Evolutionary conservation across 177 flowering plant species (phyloP).

Genomic region (Vitis hybrid): DNA sequence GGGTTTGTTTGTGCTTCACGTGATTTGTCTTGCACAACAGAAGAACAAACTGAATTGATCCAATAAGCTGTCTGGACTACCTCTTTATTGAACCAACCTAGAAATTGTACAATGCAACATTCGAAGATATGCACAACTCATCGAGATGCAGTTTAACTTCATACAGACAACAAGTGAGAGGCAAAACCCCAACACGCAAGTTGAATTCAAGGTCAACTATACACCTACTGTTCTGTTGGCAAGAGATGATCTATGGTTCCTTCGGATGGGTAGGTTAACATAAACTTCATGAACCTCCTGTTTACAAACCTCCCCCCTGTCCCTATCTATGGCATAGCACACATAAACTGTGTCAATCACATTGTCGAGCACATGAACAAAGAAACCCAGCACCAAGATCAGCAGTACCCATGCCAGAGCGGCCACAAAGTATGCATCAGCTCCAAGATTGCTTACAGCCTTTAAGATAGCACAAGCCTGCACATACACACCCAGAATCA

Average conservation of each 20-base stretch:
- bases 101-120: conserved; percentile 17
- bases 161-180: conserved; percentile 12
- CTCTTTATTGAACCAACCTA: conserved; percentile 23
- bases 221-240: conserved; percentile 39
- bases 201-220: conserved; percentile 12
- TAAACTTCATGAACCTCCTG: conserved; percentile 82
- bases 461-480: conserved; percentile 79
- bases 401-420: conserved; percentile 61
- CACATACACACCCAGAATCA: conserved; percentile 9
- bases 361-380: conserved; percentile 77
- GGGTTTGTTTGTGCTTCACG: no score
- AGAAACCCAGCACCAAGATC: conserved; percentile 59
- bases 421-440: conserved; percentile 61
- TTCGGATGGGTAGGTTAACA: conserved; percentile 71
- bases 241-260: conserved; percentile 49
- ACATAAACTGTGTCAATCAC: conserved; percentile 86
- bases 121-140: conserved; percentile 14
- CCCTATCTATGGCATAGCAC: conserved; percentile 91
- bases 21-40: no score
- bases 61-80: background rate
- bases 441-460: conserved; percentile 55
- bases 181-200: conserved; percentile 3
- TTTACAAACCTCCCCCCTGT: conserved; percentile 84
- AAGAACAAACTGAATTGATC: background rate
- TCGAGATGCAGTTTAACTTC: conserved; percentile 11